These are phyloP conservation scores for Podaxis sp. DNA, from an alignment of 768 basidiomycete genomes.

Conservation along the genomic window DNA sequence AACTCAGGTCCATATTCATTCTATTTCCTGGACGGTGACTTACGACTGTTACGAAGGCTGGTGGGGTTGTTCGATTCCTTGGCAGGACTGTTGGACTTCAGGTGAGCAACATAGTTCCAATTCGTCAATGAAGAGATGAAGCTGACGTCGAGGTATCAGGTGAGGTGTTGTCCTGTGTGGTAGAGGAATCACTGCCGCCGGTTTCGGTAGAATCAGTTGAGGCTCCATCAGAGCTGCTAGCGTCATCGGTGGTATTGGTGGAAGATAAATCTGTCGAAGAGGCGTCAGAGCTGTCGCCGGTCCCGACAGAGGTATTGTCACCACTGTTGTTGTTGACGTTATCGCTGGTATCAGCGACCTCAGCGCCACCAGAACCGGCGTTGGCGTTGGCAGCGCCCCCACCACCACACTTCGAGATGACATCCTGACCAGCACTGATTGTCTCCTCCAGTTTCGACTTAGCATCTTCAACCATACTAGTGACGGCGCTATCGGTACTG, in stretches of 20 bases:
- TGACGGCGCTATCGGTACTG: constrained; percentile 22
- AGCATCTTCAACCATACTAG: constrained; percentile 18
- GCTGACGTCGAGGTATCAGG: not conserved
- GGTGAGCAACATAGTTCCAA: not conserved
- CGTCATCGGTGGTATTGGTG: not conserved
- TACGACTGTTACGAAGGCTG: constrained; percentile 5
- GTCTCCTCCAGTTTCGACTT: constrained; percentile 20
- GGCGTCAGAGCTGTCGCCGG: not conserved
- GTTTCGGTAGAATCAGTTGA: not conserved
- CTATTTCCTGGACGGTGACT: not conserved
- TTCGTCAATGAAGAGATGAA: not conserved
- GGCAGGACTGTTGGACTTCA: not conserved
- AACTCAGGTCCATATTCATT: not conserved
- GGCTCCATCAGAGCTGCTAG: not conserved
- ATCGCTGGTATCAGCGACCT: not conserved
- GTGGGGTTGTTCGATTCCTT: not conserved
- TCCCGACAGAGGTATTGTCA: not conserved
- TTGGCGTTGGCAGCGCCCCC: not conserved
- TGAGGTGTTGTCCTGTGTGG: not conserved
- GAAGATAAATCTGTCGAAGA: not conserved
- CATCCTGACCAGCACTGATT: constrained; percentile 21
- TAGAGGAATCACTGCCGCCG: not conserved
- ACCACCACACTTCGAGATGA: constrained; percentile 20
- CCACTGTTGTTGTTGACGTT: not conserved
- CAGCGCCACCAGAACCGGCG: not conserved